Base-by-base conservation (phyloP, 345 rosid genomes). In the Linum trigynum region DNA sequence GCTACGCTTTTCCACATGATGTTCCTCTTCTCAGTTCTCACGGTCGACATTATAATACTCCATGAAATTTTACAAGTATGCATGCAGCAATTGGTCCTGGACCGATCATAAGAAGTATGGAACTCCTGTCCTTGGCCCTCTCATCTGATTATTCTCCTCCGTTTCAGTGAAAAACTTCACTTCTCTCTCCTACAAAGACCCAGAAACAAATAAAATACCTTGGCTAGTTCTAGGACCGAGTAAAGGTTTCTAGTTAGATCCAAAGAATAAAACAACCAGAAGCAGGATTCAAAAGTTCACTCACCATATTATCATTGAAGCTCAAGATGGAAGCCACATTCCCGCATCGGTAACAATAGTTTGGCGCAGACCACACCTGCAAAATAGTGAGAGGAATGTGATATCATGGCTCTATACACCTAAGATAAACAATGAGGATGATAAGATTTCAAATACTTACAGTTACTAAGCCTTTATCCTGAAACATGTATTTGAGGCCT, bases 301-400 rank as follows among this genome's bases (percentile, higher is more conserved):
- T 85, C 67, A 86, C 99, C 97, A 91, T 91, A 71, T 84, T 91
- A 76, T 95, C 99, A 76, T 86, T 91, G 80, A 89, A 95, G 78
- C 97, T 91, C 87, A 95, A 81, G 75, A 95, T 91, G 42, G 99
- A 95, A 69, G 99, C 99, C 61, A 95, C 99, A 71, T 95, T 95
- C 65, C 99, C 97, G 77, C 99, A 95, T 10, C 99, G 97, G 70
- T 95, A 95, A 78, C 99, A 95, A 71, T 95, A 95, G 74, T 95
- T 95, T 45, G 97, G 99, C 0, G 99, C 99, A 74, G 97, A 95
- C 99, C 99, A 95, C 63, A 95, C 99, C 99, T 95, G 75, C 56
- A 78, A 72, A 71, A 59, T 64, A 39, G 65, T 65, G 48, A 62
- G 48, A 62, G 72, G 41, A 69, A 74, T 35, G 69, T 40, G 42